Evolutionary conservation across 106 monocot species (phyloP).

Genomic region (Ottelia alismoides): DNA sequence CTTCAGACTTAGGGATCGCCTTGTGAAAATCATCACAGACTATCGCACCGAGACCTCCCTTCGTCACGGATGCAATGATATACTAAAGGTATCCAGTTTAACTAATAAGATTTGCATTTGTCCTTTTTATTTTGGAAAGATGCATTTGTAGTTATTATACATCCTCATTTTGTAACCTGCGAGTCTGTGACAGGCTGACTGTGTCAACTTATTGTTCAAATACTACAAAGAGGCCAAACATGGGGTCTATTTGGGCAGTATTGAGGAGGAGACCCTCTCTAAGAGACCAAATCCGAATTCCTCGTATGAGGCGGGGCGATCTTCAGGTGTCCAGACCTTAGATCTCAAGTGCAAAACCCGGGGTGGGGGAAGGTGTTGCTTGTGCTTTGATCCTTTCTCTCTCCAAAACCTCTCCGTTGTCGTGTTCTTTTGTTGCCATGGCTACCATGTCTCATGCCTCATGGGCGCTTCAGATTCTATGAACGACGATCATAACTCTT

Average conservation of each 20-base stretch:
- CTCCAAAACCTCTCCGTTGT: slow-evolving; percentile 58
- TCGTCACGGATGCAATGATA: slow-evolving; percentile 89
- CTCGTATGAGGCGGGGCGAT: slow-evolving; percentile 9
- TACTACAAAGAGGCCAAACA: slow-evolving; percentile 74
- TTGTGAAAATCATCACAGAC: slow-evolving; percentile 93
- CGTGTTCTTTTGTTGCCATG: slow-evolving; percentile 91
- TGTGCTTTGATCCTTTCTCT: slow-evolving; percentile 88
- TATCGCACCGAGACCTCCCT: slow-evolving; percentile 97
- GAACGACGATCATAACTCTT: slow-evolving; percentile 3
- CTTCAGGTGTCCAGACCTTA: slow-evolving; percentile 7
- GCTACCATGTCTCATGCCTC: slow-evolving; percentile 72
- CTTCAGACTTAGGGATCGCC: slow-evolving; percentile 82
- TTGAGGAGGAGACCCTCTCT: slow-evolving; percentile 33
- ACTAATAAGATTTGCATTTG: too few relatives aligned
- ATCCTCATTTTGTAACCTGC: too few relatives aligned
- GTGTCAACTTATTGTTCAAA: slow-evolving; percentile 82
- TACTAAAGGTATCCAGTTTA: slow-evolving; percentile 97
- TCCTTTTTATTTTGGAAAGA: too few relatives aligned
- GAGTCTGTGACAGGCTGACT: slow-evolving; percentile 51
- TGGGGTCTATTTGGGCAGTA: slow-evolving; percentile 55
- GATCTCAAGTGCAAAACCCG: slow-evolving; percentile 64
- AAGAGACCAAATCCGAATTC: slow-evolving; percentile 19
- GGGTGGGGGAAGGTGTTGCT: slow-evolving; percentile 75
- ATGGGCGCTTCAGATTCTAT: slow-evolving; percentile 43
- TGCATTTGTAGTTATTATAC: too few relatives aligned